Evolutionary conservation across 2,329 filamentous ascomycete species (phyloP).

Genomic region (Bisporella sp.): DNA sequence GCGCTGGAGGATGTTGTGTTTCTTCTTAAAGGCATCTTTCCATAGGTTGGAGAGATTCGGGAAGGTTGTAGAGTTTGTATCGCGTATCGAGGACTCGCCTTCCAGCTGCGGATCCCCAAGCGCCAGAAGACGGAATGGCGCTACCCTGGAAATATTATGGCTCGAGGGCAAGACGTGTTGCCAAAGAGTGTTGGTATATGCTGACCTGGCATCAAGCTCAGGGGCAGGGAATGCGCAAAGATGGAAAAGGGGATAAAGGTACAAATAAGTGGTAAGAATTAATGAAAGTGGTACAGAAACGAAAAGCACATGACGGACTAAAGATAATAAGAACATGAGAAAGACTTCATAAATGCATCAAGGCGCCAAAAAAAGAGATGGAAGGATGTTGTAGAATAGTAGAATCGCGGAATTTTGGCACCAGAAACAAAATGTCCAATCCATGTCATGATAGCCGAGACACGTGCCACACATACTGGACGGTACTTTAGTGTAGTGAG

Average conservation of each 20-base stretch:
- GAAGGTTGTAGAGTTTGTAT: constrained; percentile 43
- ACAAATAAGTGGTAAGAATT: constrained; percentile 69
- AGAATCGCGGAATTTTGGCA: no score
- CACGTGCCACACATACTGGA: no score
- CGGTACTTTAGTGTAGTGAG: no score
- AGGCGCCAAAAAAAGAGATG: no score
- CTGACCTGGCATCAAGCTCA: constrained; percentile 15
- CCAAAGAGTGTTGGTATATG: constrained; percentile 21
- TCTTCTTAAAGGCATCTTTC: constrained; percentile 23
- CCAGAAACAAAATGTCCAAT: no score
- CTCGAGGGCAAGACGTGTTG: constrained; percentile 17
- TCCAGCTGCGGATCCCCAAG: constrained; percentile 92
- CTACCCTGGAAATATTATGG: constrained; percentile 30
- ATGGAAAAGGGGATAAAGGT: constrained; percentile 77
- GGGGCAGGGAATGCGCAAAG: constrained; percentile 69
- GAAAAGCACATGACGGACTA: constrained; percentile 31
- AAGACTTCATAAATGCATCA: constrained; percentile 17
- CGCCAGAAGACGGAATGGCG: constrained; percentile 80
- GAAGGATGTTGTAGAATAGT: no score
- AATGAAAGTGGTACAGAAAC: constrained; percentile 59
- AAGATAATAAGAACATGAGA: constrained; percentile 26
- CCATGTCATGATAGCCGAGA: no score
- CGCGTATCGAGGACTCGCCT: constrained; percentile 77
- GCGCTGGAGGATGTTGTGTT: constrained; percentile 44
- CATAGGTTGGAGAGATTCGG: constrained; percentile 41